Evolutionary conservation across 805 yeast genomes (phyloP), one percentile per base, ranked within the genome.

Genomic region (Yamadazyma sp.): DNA sequence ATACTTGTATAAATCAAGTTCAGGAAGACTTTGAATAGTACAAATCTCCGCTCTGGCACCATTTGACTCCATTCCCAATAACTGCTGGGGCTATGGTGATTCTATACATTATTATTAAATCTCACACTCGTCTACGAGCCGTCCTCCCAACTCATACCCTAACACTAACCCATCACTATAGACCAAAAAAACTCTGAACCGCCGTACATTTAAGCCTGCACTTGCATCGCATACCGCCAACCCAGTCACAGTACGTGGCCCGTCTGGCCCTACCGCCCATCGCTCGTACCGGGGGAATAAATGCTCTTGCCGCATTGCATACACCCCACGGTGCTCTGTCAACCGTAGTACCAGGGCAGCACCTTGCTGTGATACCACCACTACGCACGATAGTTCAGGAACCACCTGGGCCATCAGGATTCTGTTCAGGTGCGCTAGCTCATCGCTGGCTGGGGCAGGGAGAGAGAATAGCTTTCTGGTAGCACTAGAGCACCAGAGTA

Each of bases 401-500:
- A 68, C 57, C 3, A 65, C 34, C 9, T 39, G 49, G 8, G 67
- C 50, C 7, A 68, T 60, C 14, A 66, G 62, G 9, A 68, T 60
- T 10, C 74, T 44, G 40, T 67, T 57, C 28, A 62, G 50, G 47
- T 49, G 59, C 28, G 48, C 47, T 6, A 53, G 49, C 14, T 67
- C 74, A 10, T 67, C 72, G 37, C 56, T 58, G 17, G 51, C 50
- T 6, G 73, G 68, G 15, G 60, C 48, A 1, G 52, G 49, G 44
- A 66, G 50, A 12, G 62, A 62, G 47, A 74, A 77, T 15, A 62
- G 53, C 3, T 64, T 54, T 3, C 67, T 57, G 1, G 77, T 69
- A 1, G 76, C 65, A 4, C 76, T 66, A 45, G 65, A 70, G 49
- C 80, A 75, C 23, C 71, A 62, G 15, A 78, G 56, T 8, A 67